Percentiles rank a stretch among this genome's conserved stretches.
Conservation (phyloP, 129 eudicot species). For the Pulicaria dysenterica region DNA sequence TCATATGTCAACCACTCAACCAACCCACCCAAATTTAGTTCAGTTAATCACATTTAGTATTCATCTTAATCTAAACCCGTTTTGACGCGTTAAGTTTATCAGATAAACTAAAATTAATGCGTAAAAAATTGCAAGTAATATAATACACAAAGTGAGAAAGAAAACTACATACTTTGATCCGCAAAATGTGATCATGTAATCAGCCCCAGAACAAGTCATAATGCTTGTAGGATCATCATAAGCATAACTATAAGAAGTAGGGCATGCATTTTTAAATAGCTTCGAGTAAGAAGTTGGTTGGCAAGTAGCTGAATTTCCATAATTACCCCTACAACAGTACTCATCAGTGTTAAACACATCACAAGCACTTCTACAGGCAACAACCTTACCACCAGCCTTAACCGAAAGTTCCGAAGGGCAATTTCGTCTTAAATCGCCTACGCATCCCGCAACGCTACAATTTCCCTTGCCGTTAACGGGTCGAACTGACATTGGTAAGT, state of each 20-base stretch:
- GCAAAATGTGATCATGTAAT: conserved; percentile 60
- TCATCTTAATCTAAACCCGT: not conserved
- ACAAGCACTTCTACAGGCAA: conserved; percentile 70
- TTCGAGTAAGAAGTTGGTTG: conserved; percentile 62
- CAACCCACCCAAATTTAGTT: not conserved
- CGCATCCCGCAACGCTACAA: conserved; percentile 59
- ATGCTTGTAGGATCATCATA: conserved; percentile 74
- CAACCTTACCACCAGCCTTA: conserved; percentile 36
- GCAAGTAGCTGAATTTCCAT: conserved; percentile 56
- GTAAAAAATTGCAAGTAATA: not conserved
- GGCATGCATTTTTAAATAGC: conserved; percentile 55
- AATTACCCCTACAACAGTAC: conserved; percentile 61
- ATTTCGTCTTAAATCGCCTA: conserved; percentile 43
- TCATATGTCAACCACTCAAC: not conserved
- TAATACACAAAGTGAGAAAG: not conserved
- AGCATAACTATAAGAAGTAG: conserved; percentile 68
- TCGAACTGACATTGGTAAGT: conserved; percentile 50
- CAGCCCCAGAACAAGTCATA: conserved; percentile 53
- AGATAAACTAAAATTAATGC: too few relatives aligned
- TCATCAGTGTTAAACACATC: conserved; percentile 67
- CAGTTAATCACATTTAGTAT: not conserved
- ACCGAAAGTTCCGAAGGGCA: conserved; percentile 59
- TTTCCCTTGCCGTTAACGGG: conserved; percentile 59
- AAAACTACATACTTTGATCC: conserved; percentile 44
- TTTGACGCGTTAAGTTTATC: not conserved